These are phyloP conservation scores for Debaryomyces tyrocola DNA, from an alignment of 805 yeast species.

Conservation along the genomic window DNA sequence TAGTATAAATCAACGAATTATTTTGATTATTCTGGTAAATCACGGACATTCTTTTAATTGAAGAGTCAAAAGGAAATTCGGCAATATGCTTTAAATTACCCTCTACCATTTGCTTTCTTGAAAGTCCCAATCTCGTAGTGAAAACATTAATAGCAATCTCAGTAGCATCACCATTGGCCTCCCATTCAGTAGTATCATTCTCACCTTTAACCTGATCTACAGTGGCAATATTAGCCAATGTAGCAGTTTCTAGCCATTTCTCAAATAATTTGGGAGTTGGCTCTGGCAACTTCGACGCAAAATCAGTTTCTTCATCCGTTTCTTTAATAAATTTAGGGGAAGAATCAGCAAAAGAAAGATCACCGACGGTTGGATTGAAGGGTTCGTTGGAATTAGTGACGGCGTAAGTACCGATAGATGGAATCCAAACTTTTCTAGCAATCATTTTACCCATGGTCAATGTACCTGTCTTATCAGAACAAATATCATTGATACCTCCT, in stretches of 20 bases:
- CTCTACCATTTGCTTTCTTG: conserved; percentile 42
- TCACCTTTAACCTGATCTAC: conserved; percentile 29
- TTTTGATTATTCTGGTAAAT: conserved; percentile 39
- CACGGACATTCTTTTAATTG: conserved; percentile 71
- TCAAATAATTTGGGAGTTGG: conserved; percentile 18
- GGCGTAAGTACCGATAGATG: conserved; percentile 31
- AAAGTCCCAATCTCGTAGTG: conserved; percentile 54
- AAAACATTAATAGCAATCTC: conserved; percentile 87
- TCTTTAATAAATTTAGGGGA: conserved; percentile 30
- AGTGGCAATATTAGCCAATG: conserved; percentile 43
- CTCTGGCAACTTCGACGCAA: conserved; percentile 26
- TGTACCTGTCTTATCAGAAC: conserved; percentile 43
- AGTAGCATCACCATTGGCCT: conserved; percentile 75
- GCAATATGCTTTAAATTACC: conserved; percentile 45
- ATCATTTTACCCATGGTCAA: conserved; percentile 42
- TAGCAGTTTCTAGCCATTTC: conserved; percentile 32
- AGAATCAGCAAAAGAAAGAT: conserved; percentile 27
- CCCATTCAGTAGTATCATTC: conserved; percentile 34
- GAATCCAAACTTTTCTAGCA: conserved; percentile 37
- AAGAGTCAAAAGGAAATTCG: conserved; percentile 76
- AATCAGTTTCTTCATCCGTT: conserved; percentile 39
- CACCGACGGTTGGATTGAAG: conserved; percentile 42
- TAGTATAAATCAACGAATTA: conserved; percentile 43
- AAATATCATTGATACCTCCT: conserved; percentile 39
- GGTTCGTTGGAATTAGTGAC: conserved; percentile 35